Evolutionary conservation across 495 filamentous ascomycete species (phyloP).

Genomic region (Elasticomyces elasticus): DNA sequence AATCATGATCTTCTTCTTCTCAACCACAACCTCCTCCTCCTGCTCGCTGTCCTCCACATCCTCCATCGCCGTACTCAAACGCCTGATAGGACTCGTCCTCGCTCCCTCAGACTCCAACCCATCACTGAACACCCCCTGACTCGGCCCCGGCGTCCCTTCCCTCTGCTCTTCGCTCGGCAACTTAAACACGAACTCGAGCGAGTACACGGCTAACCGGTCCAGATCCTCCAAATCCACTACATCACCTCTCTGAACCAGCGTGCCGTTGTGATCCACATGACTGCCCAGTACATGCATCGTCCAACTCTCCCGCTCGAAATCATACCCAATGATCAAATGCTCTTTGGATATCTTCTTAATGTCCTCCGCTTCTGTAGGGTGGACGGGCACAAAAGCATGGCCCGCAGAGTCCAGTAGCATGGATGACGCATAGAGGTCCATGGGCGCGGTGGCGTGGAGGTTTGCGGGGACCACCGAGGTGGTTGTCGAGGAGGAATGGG

Average conservation of each 20-base stretch:
- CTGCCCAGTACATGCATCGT: conserved; percentile 71
- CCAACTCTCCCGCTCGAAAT: conserved; percentile 61
- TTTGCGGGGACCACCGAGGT: conserved; percentile 14
- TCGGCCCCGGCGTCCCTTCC: background rate
- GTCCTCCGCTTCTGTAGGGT: conserved; percentile 20
- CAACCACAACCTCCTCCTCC: conserved; percentile 9
- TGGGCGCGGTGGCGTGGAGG: background rate
- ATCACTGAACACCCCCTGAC: conserved; percentile 6
- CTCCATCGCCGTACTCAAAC: conserved; percentile 2
- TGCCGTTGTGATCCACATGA: conserved; percentile 72
- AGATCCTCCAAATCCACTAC: conserved; percentile 59
- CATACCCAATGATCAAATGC: conserved; percentile 77
- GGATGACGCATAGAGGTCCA: background rate
- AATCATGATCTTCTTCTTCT: conserved; percentile 15
- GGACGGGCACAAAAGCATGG: conserved; percentile 11
- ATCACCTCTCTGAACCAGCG: conserved; percentile 51
- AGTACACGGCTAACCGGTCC: conserved; percentile 29
- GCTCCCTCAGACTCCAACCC: conserved; percentile 15
- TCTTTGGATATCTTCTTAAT: conserved; percentile 65
- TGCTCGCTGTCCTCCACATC: conserved; percentile 29
- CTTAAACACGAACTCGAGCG: conserved; percentile 14
- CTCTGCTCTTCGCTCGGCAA: conserved; percentile 2
- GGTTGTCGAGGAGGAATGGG: conserved; percentile 2
- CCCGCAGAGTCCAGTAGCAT: background rate
- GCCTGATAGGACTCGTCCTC: conserved; percentile 6